Conservation (phyloP, 805 yeast species). For the Candida silvatica region DNA sequence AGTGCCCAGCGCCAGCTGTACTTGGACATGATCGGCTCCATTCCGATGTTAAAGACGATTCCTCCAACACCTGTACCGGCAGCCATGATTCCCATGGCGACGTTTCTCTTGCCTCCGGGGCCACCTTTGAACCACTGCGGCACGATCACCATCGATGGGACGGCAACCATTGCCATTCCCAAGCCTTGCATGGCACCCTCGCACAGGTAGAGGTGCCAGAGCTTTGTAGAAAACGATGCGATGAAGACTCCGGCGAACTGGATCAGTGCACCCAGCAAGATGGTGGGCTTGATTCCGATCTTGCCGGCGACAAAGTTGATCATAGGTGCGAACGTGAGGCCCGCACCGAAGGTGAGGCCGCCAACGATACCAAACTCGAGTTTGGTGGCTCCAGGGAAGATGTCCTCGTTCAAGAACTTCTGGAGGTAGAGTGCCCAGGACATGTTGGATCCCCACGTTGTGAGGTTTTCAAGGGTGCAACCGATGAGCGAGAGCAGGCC, state of each 20-base stretch:
- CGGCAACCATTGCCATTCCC: conserved; percentile 46
- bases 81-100: conserved; percentile 39
- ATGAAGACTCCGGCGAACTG: conserved; percentile 49
- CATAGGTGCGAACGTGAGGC: conserved; percentile 38
- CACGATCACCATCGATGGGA: conserved; percentile 49
- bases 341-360: conserved; percentile 57
- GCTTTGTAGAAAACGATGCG: conserved; percentile 48
- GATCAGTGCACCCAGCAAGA: conserved; percentile 37
- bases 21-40: conserved; percentile 33
- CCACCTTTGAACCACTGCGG: conserved; percentile 57
- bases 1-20: conserved; percentile 40
- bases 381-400: conserved; percentile 46
- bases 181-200: conserved; percentile 61
- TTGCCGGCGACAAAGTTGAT: conserved; percentile 38
- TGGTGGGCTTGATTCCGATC: conserved; percentile 32
- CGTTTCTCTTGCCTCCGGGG: conserved; percentile 41
- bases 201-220: conserved; percentile 61
- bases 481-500: conserved; percentile 38
- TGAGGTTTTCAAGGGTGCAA: conserved; percentile 40
- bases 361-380: conserved; percentile 61
- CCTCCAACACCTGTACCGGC: conserved; percentile 53
- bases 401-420: conserved; percentile 39
- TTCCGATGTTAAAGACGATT: conserved; percentile 36
- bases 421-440: conserved; percentile 60
- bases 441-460: conserved; percentile 68